A percentile compares a stretch with the other conserved stretches of the same genome.
Conservation (phyloP, 768 basidiomycete species). For the Hygrocybe punicea region DNA sequence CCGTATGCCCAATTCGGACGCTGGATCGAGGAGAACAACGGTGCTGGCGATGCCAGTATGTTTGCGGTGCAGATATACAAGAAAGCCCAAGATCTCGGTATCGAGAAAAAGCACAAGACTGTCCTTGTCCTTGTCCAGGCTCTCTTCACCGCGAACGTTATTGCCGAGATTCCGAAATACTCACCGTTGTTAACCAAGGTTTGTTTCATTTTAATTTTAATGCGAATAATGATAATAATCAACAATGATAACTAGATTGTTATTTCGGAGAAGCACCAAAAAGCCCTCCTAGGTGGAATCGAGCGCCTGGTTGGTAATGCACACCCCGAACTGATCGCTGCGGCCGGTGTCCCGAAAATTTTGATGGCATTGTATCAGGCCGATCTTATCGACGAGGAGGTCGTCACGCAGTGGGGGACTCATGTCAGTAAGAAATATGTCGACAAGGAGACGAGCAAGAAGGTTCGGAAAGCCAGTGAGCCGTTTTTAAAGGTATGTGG, state of each 20-base stretch:
- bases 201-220: constrained; percentile 15
- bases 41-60: constrained; percentile 45
- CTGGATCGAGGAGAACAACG: constrained; percentile 78
- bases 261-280: constrained; percentile 92
- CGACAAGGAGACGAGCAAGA: constrained; percentile 92
- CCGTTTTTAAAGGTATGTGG: constrained; percentile 83
- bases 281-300: constrained; percentile 87
- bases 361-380: constrained; percentile 92
- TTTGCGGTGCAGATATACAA: constrained; percentile 71
- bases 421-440: constrained; percentile 97
- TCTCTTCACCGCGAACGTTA: constrained; percentile 72
- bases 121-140: constrained; percentile 79
- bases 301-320: constrained; percentile 79
- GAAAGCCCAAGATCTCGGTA: constrained; percentile 85
- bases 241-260: constrained; percentile 60
- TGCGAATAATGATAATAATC: constrained; percentile 6
- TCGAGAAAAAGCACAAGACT: constrained; percentile 93
- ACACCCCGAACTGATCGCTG: constrained; percentile 60
- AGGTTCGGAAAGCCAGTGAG: constrained; percentile 90
- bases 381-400: constrained; percentile 89
- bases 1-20: constrained; percentile 79
- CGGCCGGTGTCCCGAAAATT: constrained; percentile 74
- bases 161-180: constrained; percentile 62
- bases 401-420: constrained; percentile 89
- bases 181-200: constrained; percentile 76